Conservation (phyloP, 2,329 filamentous ascomycete species). For the Ustulina deusta region DNA sequence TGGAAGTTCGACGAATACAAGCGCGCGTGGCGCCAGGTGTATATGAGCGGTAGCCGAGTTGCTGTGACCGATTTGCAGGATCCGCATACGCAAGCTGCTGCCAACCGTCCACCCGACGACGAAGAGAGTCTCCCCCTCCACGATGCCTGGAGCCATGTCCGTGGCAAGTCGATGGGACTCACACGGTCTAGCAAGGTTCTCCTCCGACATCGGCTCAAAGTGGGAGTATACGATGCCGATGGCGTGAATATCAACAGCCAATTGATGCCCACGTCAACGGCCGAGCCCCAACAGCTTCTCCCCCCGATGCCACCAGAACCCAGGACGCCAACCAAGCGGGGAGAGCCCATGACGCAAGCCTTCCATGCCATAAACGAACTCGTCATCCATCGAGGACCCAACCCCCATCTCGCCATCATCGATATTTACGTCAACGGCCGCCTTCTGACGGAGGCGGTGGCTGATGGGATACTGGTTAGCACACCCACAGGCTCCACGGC, state of each 20-base stretch:
- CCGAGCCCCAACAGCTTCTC: conserved; percentile 56
- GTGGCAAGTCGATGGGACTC: conserved; percentile 84
- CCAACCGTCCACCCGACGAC: conserved; percentile 46
- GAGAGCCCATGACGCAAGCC: conserved; percentile 52
- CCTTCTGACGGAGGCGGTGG: conserved; percentile 92
- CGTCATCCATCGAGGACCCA: conserved; percentile 88
- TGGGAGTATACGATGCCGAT: conserved; percentile 81
- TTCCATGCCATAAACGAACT: conserved; percentile 92
- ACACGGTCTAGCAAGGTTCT: conserved; percentile 82
- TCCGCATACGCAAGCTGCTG: conserved; percentile 56
- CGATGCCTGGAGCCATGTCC: conserved; percentile 75
- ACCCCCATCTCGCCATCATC: conserved; percentile 91
- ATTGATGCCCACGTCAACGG: conserved; percentile 61
- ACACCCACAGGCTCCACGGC: conserved; percentile 96
- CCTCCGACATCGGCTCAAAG: conserved; percentile 86
- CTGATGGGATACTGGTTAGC: conserved; percentile 93
- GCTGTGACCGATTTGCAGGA: conserved; percentile 59
- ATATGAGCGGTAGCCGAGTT: conserved; percentile 77
- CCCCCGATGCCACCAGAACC: conserved; percentile 42
- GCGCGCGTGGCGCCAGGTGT: conserved; percentile 89
- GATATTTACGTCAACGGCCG: conserved; percentile 90
- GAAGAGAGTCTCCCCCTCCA: conserved; percentile 42
- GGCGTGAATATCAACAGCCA: conserved; percentile 70
- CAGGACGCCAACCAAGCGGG: conserved; percentile 26
- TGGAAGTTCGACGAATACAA: conserved; percentile 97